Base-by-base conservation (phyloP, 148 eudicot species). In the Selenicereus undatus region DNA sequence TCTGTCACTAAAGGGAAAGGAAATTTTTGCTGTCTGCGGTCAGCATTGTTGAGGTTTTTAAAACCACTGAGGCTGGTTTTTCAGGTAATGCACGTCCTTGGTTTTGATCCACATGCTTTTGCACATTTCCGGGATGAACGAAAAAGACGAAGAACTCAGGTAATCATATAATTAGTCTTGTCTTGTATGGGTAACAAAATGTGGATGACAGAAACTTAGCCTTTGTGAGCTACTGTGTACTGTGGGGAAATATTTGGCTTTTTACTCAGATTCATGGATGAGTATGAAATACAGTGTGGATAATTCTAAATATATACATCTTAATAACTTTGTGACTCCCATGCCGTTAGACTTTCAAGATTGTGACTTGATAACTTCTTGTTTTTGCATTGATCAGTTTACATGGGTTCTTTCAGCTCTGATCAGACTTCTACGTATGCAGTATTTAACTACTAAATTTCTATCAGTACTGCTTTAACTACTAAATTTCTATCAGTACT, bases 31-130 rank as follows among this genome's bases (percentile, higher is more conserved):
- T 27, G 29, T 27, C 27, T 48, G 36, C 18, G 27, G 26, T 80
- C 22, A 58, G 32, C 60, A 20, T 43, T 43, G 79, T 60, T 80
- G 60, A 4, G 74, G 17, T 79, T 73, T 78, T 74, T 71, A 64
- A 79, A 52, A 79, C 54, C 24, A 58, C 7, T 64, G 32, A 48
- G 35, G 45, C 39, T 79, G 71, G 45, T 29, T 80, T 48, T 52
- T 68, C 85, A 95, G 97, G 99, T 96, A 73, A 96, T 96, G 94
- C 99, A 96, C 52, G 98, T 96, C 66, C 95, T 96, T 86, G 99
- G 99, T 69, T 96, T 96, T 87, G 99, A 96, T 89, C 99, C 99
- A 74, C 99, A 96, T 85, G 99, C 99, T 76, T 96, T 96, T 81
- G 93, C 98, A 20, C 99, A 96, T 85, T 96, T 96, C 82, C 92